Percentiles rank a stretch among this genome's conserved stretches.
phyloP scores from a whole-genome alignment of 371 early-diverging fungal genomes.

The Mortierella sp. region DNA sequence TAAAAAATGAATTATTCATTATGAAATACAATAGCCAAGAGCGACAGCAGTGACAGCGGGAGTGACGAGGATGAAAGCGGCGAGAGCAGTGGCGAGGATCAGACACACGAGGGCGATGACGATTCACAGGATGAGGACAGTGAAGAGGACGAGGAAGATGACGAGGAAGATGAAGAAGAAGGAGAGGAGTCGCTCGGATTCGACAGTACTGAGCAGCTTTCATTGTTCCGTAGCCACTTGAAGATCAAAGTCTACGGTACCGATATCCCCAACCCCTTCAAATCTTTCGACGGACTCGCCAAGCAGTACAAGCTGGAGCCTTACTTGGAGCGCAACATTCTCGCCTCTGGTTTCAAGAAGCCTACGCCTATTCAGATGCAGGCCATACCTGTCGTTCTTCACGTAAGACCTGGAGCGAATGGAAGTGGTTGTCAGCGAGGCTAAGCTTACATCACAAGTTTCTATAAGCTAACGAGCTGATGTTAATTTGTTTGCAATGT shows the following conservation, averaged over 20 bases:
- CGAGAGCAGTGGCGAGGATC: constrained; percentile 57
- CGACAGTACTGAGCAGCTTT: constrained; percentile 40
- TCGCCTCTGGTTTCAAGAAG: constrained; percentile 74
- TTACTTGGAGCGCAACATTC: constrained; percentile 78
- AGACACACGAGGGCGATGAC: constrained; percentile 47
- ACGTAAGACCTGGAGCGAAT: constrained; percentile 58
- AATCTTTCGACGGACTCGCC: constrained; percentile 83
- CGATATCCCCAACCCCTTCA: constrained; percentile 90
- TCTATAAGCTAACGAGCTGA: not conserved
- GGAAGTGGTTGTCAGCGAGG: not conserved
- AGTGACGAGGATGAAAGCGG: constrained; percentile 39
- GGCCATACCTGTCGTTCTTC: constrained; percentile 87
- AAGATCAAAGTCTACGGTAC: constrained; percentile 89
- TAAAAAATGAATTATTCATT: not conserved
- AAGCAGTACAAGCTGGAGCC: constrained; percentile 78
- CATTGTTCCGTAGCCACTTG: constrained; percentile 76
- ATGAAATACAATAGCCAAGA: constrained; percentile 15
- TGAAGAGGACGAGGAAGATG: constrained; percentile 18
- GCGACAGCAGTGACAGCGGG: constrained; percentile 35
- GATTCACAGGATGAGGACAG: constrained; percentile 41
- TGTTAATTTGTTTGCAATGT: not conserved
- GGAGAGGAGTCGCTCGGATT: constrained; percentile 43
- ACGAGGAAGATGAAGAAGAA: constrained; percentile 45
- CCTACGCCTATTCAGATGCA: constrained; percentile 99
- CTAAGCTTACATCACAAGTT: not conserved